These are phyloP conservation scores for Candida qinlingensis DNA, from an alignment of 805 yeast genomes.

Conservation along the genomic window DNA sequence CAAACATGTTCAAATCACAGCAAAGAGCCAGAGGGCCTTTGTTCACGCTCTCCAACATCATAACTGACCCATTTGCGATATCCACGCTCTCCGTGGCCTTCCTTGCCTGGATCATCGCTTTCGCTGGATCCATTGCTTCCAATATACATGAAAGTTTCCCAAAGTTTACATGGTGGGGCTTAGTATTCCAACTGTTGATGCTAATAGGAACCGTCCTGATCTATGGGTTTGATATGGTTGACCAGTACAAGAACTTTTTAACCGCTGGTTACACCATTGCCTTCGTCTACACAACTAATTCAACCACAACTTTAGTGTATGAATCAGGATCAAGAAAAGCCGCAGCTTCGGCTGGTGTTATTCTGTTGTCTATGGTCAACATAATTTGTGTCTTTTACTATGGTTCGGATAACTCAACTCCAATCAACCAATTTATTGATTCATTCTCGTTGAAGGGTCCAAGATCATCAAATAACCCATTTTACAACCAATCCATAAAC, in stretches of 20 bases:
- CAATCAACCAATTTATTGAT: constrained; percentile 78
- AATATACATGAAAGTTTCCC: constrained; percentile 49
- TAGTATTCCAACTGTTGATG: constrained; percentile 69
- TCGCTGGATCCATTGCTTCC: constrained; percentile 77
- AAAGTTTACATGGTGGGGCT: constrained; percentile 93
- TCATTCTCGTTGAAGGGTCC: constrained; percentile 62
- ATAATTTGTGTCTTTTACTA: constrained; percentile 82
- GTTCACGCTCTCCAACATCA: constrained; percentile 42
- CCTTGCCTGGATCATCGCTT: constrained; percentile 82
- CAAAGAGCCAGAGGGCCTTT: background rate
- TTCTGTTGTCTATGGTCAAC: constrained; percentile 75
- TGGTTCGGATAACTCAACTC: constrained; percentile 89
- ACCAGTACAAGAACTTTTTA: constrained; percentile 54
- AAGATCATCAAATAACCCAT: constrained; percentile 29
- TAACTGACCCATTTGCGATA: constrained; percentile 85
- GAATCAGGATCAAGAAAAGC: constrained; percentile 55
- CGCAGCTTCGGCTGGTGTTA: constrained; percentile 92
- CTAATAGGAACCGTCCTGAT: constrained; percentile 45
- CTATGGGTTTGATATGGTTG: constrained; percentile 59
- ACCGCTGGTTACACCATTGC: constrained; percentile 51
- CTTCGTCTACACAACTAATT: constrained; percentile 78
- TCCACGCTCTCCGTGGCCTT: constrained; percentile 70
- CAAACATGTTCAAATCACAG: background rate
- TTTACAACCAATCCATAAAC: constrained; percentile 11
- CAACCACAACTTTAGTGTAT: constrained; percentile 77